Base-by-base conservation (phyloP, 2,329 filamentous ascomycete species). In the Calonectria crousiana region DNA sequence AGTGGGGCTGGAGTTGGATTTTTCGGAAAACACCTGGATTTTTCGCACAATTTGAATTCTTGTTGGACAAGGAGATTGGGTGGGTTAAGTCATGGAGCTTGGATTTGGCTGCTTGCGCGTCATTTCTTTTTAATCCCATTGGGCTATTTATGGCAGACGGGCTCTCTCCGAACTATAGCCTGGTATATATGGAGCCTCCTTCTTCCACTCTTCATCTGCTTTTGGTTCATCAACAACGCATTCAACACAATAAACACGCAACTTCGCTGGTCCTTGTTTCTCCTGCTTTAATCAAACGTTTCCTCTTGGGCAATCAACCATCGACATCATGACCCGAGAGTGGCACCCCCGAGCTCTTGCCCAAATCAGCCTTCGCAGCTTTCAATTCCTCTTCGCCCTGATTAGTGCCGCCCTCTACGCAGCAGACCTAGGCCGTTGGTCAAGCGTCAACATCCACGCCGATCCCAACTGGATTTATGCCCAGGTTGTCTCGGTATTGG, bases 391-490 rank as follows among this genome's bases (percentile, higher is more conserved):
- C 67, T 75, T 75, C 11, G 73, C 73, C 16, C 44, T 67, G 20
- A 62, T 76, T 36, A 75, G 74, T 67, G 74, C 75, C 56, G 71
- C 71, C 38, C 68, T 76, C 28, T 74, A 72, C 51, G 74, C 68
- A 14, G 66, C 71, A 4, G 75, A 75, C 53, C 62, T 76, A 11
- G 51, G 53, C 34, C 47, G 72, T 51, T 76, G 74, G 74, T 70
- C 74, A 11, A 44, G 66, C 47, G 32, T 34, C 16, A 72, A 70
- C 51, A 36, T 30, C 36, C 74, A 74, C 36, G 75, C 69, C 38
- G 6, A 77, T 36, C 26, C 75, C 18, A 74, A 58, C 65, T 76
- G 72, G 75, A 76, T 77, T 47, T 77, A 76, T 53, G 69, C 67
- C 38, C 69, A 71, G 23, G 69, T 77, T 14, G 52, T 66, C 6